A percentile compares a stretch with the other conserved stretches of the same genome.
phyloP scores from a whole-genome alignment of 805 yeast species.

The Tetrapisispora arboricola region DNA sequence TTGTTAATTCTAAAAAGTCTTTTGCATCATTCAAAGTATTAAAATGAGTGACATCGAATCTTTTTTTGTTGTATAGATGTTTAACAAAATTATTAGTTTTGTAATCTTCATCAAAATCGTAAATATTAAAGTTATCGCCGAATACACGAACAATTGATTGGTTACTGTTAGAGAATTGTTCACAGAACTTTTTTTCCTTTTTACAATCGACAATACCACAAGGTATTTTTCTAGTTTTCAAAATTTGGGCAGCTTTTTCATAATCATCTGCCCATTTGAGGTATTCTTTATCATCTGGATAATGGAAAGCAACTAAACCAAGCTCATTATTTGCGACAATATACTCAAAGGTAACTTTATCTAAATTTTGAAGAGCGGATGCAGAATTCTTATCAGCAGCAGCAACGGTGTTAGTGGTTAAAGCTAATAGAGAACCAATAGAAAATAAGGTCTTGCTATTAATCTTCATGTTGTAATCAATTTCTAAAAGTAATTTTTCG shows the following conservation, averaged over 20 bases:
- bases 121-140: slow-evolving; percentile 37
- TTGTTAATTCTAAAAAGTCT: slow-evolving; percentile 31
- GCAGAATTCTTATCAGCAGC: background rate
- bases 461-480: background rate
- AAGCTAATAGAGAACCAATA: background rate
- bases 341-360: background rate
- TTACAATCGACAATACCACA: slow-evolving; percentile 83
- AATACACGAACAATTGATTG: slow-evolving; percentile 77
- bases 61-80: slow-evolving; percentile 71
- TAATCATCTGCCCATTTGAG: background rate
- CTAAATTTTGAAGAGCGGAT: background rate
- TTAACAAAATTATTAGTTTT: slow-evolving; percentile 68
- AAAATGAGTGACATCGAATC: slow-evolving; percentile 60
- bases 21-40: slow-evolving; percentile 41
- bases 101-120: slow-evolving; percentile 61
- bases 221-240: slow-evolving; percentile 47
- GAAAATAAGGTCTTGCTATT: background rate
- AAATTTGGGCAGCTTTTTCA: slow-evolving; percentile 44
- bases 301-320: slow-evolving; percentile 1
- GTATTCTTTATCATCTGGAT: background rate
- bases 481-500: background rate
- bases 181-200: slow-evolving; percentile 64
- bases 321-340: background rate
- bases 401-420: background rate
- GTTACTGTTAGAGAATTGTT: slow-evolving; percentile 57